Base-by-base conservation (phyloP, 2,329 filamentous ascomycete species). In the Aspergillus brunneoviolaceus region DNA sequence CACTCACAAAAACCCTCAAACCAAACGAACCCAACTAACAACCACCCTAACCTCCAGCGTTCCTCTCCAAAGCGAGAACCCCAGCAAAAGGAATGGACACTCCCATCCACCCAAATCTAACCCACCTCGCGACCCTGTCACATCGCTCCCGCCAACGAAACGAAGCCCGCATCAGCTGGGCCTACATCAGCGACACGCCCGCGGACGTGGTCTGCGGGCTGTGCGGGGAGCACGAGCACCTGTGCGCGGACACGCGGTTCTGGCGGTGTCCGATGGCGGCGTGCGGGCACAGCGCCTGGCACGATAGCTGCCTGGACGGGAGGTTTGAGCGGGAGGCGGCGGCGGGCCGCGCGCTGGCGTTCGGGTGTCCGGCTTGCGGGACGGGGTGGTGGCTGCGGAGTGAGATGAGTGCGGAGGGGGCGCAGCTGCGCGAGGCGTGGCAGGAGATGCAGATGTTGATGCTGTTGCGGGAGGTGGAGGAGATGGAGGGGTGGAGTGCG, bases 71-170 rank as follows among this genome's bases (percentile, higher is more conserved):
- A 23, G 4, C 23, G 23, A 23, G 23, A 23, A 23, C 23, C 4
- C 23, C 23, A 23, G 23, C 4, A 23, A 4, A 23, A 5, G 1
- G 23, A 5, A 23, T 23, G 23, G 23, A 23, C 23, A 23, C 23
- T 3, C 23, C 83, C 5, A 78, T 94, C 12, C 78, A 89, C 1
- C 67, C 76, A 2, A 35, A 35, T 5, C 33, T 35, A 4, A 2
- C 5, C 33, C 5, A 35, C 9, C 33, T 35, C 10, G 33, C 33
- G 2, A 35, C 33, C 12, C 33, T 35, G 12, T 6, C 33, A 0
- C 33, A 6, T 4, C 3, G 12, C 14, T 12, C 14, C 33, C 33
- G 33, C 33, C 11, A 12, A 12, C 11, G 4, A 12, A 5, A 0
- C 5, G 39, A 45, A 19, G 39, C n/a, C 14, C 16, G 14, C 39